Base-by-base conservation (phyloP, 2,329 filamentous ascomycete genomes). In the Apiospora malaysiana region DNA sequence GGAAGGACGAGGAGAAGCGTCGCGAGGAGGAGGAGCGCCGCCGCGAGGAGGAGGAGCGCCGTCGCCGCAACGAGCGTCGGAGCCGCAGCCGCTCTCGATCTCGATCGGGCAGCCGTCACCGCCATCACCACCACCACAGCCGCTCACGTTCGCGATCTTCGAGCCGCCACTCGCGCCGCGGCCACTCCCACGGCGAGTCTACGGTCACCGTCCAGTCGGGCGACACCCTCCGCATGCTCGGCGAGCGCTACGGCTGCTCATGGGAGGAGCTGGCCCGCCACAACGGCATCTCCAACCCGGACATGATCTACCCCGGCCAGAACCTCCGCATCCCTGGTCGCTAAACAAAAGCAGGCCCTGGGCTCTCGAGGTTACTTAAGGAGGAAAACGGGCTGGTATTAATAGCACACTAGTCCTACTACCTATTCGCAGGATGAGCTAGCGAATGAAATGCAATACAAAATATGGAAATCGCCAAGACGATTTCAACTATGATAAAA, bases 241-340 rank as follows among this genome's bases (percentile, higher is more conserved):
- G 79, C 4, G 73, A 72, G 14, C 77, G 77, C 2, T 79, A 79
- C 68, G 76, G 77, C 68, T 75, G 75, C 66, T 77, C 76, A 21
- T 83, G 79, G 46, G 80, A 84, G 45, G 82, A 83, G 32, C 79
- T 84, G 47, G 82, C 81, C 12, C 75, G 80, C 25, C 77, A 76
- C 45, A 84, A 84, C 73, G 78, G 77, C 73, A 81, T 84, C 70
- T 6, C 73, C 70, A 83, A 84, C 74, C 81, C 82, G 7, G 82
- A 84, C 59, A 71, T 83, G 76, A 84, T 84, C 71, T 82, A 82
- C 71, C 82, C 83, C 0, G 83, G 83, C 1, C 83, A 84, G 75
- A 77, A 77, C 2, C 77, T 84, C 2, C 75, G 79, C 69, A 71
- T 84, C 0, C 82, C 82, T 10, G 76, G 78, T 18, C 56, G 56